Evolutionary conservation across 2,329 filamentous ascomycete species (phyloP).

Genomic region (Orbilia blumenaviensis): DNA sequence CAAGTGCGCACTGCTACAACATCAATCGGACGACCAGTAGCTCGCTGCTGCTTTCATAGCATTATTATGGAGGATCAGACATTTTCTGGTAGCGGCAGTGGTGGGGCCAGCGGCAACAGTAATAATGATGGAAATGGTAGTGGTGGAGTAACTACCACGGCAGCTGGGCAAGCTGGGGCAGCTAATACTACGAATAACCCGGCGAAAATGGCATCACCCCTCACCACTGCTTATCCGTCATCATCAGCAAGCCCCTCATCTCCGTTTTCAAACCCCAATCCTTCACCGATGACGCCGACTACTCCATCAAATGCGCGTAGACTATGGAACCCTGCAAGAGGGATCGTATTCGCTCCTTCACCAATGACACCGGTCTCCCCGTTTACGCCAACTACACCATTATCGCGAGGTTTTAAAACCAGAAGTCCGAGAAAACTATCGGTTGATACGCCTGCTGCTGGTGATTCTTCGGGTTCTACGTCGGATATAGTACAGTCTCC

Average conservation of each 20-base stretch:
- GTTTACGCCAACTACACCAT: not conserved
- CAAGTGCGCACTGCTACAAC: constrained; percentile 32
- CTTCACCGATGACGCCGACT: constrained; percentile 8
- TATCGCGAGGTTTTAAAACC: constrained; percentile 7
- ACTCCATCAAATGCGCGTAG: constrained; percentile 14
- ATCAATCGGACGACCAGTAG: constrained; percentile 14
- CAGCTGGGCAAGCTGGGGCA: no score
- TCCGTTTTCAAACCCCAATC: not conserved
- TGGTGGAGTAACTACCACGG: not conserved
- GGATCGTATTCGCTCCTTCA: constrained; percentile 31
- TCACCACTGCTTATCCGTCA: not conserved
- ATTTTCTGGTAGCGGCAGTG: not conserved
- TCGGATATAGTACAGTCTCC: not conserved
- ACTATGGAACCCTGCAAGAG: constrained; percentile 36
- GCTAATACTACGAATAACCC: not conserved
- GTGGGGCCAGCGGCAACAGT: not conserved
- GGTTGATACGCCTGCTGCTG: not conserved
- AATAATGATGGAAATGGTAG: not conserved
- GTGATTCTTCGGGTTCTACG: not conserved
- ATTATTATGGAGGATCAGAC: constrained; percentile 27
- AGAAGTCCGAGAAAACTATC: not conserved
- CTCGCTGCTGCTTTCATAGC: not conserved
- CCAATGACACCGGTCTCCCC: constrained; percentile 21
- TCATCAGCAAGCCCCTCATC: not conserved
- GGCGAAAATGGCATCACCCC: constrained; percentile 1